A percentile compares a stretch with the other conserved stretches of the same genome.
phyloP scores from a whole-genome alignment of 176 grass and related monocot species.

The Phragmites australis region DNA sequence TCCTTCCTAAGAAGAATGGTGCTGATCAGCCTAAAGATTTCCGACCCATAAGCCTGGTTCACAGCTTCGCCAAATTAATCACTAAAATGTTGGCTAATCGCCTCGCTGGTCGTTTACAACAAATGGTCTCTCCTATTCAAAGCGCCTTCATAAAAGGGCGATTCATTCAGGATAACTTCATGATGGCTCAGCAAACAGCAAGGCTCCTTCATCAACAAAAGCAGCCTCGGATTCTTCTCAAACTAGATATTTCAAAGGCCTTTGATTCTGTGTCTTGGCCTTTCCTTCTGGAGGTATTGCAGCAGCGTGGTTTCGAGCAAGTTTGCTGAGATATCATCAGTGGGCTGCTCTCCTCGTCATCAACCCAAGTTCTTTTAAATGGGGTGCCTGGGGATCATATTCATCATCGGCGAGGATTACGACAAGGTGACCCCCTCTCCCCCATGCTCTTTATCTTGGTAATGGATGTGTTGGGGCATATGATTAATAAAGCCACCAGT shows the following conservation, averaged over 20 bases:
- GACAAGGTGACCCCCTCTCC: too few species aligned
- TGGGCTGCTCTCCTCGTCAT: background rate
- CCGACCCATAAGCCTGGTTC: background rate
- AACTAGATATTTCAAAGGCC: background rate
- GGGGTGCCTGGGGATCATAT: too few species aligned
- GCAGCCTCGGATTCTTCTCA: background rate
- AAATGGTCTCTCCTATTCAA: background rate
- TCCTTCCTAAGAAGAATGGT: background rate
- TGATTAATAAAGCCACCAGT: too few species aligned
- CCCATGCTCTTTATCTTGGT: too few species aligned
- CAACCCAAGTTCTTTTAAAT: too few species aligned
- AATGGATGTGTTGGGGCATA: too few species aligned
- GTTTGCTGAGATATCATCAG: background rate
- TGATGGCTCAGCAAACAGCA: background rate
- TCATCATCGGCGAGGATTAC: too few species aligned
- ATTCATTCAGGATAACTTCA: background rate
- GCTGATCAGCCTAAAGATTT: background rate
- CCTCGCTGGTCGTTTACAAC: background rate
- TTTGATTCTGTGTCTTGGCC: background rate
- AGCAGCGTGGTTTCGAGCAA: background rate
- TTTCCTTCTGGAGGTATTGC: background rate
- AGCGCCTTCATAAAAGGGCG: background rate
- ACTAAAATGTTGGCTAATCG: background rate
- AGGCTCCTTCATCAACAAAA: background rate
- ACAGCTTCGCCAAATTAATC: background rate